phyloP scores from a whole-genome alignment of 1,139 yeast species.

The Candida frijolesensis region DNA sequence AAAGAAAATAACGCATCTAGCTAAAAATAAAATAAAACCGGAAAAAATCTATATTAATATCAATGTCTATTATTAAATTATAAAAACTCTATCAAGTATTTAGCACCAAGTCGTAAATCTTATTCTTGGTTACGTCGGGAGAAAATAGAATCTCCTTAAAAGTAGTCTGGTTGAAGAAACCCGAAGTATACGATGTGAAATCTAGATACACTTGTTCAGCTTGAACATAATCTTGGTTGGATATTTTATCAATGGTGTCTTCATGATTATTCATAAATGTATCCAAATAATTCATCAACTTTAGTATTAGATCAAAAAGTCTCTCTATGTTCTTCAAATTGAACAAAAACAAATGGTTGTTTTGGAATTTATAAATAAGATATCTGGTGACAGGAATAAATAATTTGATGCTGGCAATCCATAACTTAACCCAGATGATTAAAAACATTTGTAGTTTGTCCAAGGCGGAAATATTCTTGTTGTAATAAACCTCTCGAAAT shows the following conservation, averaged over 20 bases:
- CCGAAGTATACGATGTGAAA: constrained; percentile 15
- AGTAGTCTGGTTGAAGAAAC: constrained; percentile 13
- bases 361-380: constrained; percentile 34
- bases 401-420: constrained; percentile 28
- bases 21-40: too few species aligned
- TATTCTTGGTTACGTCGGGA: not conserved
- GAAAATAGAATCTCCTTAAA: constrained; percentile 1
- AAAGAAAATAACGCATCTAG: too few species aligned
- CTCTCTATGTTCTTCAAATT: constrained; percentile 38
- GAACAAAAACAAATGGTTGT: constrained; percentile 36
- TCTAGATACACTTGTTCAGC: constrained; percentile 16
- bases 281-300: constrained; percentile 29
- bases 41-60: too few species aligned
- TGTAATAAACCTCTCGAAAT: constrained; percentile 5
- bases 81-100: not conserved
- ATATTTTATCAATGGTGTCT: constrained; percentile 15
- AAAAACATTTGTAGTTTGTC: constrained; percentile 35
- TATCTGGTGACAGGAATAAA: constrained; percentile 34
- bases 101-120: not conserved
- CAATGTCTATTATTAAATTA: not conserved
- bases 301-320: constrained; percentile 30
- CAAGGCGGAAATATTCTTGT: constrained; percentile 17
- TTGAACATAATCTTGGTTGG: constrained; percentile 17
- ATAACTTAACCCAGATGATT: constrained; percentile 31
- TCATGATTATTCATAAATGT: constrained; percentile 22